A percentile compares a stretch with the other conserved stretches of the same genome.
phyloP scores from a whole-genome alignment of 2,329 filamentous ascomycete species.

The Talaromyces sp. region DNA sequence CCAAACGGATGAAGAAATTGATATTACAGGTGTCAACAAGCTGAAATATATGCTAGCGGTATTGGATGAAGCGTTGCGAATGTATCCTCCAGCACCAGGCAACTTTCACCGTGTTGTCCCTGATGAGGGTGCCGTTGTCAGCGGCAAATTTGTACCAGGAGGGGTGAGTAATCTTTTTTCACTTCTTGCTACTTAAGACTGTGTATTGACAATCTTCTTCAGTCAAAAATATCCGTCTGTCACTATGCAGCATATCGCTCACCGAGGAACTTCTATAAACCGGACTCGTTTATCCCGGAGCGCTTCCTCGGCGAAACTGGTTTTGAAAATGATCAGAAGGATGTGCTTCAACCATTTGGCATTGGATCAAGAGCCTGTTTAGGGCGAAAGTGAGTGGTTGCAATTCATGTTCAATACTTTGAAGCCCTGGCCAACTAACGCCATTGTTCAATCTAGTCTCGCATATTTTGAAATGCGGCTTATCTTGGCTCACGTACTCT shows the following conservation, averaged over 20 bases:
- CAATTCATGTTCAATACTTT: neutral
- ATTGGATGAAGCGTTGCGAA: conserved; percentile 45
- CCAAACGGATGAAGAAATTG: neutral
- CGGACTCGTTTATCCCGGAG: neutral
- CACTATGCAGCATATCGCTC: neutral
- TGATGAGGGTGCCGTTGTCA: conserved; percentile 15
- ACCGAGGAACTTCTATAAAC: neutral
- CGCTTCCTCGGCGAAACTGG: neutral
- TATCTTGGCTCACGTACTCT: neutral
- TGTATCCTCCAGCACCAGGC: conserved; percentile 38
- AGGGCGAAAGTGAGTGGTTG: neutral
- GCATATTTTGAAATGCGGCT: neutral
- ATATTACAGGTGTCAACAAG: neutral
- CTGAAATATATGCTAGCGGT: conserved; percentile 34
- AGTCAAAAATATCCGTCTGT: neutral
- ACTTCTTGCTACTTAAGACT: neutral
- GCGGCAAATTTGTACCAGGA: conserved; percentile 10
- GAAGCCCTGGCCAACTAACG: neutral
- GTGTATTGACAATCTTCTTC: neutral
- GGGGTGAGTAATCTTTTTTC: neutral
- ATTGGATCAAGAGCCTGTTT: neutral
- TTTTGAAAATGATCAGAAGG: neutral
- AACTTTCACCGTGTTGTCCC: conserved; percentile 23
- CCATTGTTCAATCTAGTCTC: neutral
- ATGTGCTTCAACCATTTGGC: neutral